Evolutionary conservation across 2,329 filamentous ascomycete species (phyloP).

Genomic region (Xylaria sp.): DNA sequence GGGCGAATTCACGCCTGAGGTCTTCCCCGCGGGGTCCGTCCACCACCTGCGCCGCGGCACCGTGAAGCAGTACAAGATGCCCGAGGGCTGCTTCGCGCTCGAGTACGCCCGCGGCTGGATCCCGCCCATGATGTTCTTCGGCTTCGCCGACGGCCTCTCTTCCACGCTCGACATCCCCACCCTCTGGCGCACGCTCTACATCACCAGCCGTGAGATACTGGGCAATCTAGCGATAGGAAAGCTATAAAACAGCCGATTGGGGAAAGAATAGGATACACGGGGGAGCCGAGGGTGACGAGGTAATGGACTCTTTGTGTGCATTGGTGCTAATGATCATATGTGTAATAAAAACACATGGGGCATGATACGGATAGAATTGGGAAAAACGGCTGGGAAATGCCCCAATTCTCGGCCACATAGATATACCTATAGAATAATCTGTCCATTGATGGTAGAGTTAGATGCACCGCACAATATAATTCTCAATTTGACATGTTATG

Average conservation of each 20-base stretch:
- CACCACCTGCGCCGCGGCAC: slow-evolving; percentile 77
- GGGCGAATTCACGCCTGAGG: slow-evolving; percentile 72
- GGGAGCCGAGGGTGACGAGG: no score
- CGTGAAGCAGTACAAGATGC: slow-evolving; percentile 87
- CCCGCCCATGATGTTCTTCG: slow-evolving; percentile 91
- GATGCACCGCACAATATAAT: slow-evolving; percentile 9
- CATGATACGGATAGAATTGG: slow-evolving; percentile 5
- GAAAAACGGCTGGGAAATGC: neutral
- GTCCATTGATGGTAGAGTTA: neutral
- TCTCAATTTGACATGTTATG: neutral
- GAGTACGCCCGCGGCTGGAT: slow-evolving; percentile 92
- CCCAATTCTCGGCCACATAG: neutral
- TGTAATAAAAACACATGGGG: slow-evolving; percentile 2
- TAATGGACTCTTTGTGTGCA: neutral
- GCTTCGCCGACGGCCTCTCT: slow-evolving; percentile 81
- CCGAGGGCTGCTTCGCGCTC: slow-evolving; percentile 78
- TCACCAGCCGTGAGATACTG: slow-evolving; percentile 82
- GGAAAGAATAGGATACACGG: neutral
- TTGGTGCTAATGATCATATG: neutral
- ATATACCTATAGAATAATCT: neutral
- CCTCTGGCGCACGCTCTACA: slow-evolving; percentile 77
- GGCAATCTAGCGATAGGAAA: slow-evolving; percentile 76
- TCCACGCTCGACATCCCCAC: slow-evolving; percentile 89
- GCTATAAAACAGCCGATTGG: slow-evolving; percentile 61
- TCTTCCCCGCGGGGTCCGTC: slow-evolving; percentile 74